Evolutionary conservation across 768 basidiomycete species (phyloP).

Genomic region (Agrocybe pediades): DNA sequence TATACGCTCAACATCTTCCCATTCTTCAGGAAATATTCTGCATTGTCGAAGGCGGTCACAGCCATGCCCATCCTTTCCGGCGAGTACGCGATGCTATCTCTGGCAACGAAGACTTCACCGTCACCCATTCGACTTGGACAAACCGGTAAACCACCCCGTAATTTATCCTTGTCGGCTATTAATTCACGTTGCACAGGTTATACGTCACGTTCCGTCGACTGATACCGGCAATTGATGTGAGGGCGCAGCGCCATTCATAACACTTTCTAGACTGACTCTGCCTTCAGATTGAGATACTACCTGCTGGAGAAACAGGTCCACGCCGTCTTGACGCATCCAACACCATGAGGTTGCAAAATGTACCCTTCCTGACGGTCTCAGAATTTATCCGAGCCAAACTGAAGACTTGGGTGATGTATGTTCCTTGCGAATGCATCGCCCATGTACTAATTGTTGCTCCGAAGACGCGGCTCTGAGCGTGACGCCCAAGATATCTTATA

Average conservation of each 20-base stretch:
- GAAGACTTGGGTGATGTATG: constrained; percentile 81
- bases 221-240: constrained; percentile 79
- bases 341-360: constrained; percentile 64
- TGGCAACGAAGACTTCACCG: constrained; percentile 63
- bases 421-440: constrained; percentile 15
- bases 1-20: constrained; percentile 1
- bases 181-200: constrained; percentile 43
- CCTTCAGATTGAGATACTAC: constrained; percentile 76
- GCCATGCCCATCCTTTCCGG: constrained; percentile 70
- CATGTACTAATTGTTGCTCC: constrained; percentile 13
- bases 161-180: constrained; percentile 4
- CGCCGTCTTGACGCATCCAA: constrained; percentile 70
- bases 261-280: constrained; percentile 6
- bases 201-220: constrained; percentile 74
- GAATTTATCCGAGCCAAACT: constrained; percentile 88
- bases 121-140: constrained; percentile 82
- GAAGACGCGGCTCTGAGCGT: constrained; percentile 66
- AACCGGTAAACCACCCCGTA: constrained; percentile 54
- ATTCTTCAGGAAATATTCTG: constrained; percentile 76
- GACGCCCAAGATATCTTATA: constrained; percentile 81
- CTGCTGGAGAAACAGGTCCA: constrained; percentile 81
- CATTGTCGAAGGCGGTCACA: constrained; percentile 75
- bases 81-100: constrained; percentile 76
- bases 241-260: constrained; percentile 21
- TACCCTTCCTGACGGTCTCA: constrained; percentile 83